These are phyloP conservation scores for Wickerhamomyces xylosicus DNA, from an alignment of 805 yeast species.

Conservation along the genomic window DNA sequence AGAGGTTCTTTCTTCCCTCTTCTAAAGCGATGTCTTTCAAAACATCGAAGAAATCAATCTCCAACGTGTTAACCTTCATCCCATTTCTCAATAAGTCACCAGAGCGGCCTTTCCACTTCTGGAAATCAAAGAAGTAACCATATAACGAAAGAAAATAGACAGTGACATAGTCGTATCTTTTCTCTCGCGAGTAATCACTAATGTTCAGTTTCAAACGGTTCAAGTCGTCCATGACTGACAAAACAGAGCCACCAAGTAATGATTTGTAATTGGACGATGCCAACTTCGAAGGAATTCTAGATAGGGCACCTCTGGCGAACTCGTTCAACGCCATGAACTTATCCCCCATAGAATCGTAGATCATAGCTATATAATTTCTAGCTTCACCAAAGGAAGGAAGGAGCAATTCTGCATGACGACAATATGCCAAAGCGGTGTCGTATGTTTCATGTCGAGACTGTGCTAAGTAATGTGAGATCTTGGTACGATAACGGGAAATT, in stretches of 20 bases:
- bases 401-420: constrained; percentile 42
- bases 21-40: constrained; percentile 11
- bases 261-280: constrained; percentile 28
- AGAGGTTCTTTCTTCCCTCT: constrained; percentile 7
- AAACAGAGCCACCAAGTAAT: constrained; percentile 21
- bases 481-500: constrained; percentile 43
- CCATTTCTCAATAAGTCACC: constrained; percentile 20
- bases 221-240: constrained; percentile 14
- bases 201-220: constrained; percentile 16
- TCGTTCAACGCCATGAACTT: constrained; percentile 26
- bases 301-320: constrained; percentile 33
- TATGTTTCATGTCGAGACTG: constrained; percentile 30
- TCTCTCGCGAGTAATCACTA: constrained; percentile 2
- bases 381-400: constrained; percentile 65
- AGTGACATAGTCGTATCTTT: constrained; percentile 10
- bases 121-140: constrained; percentile 34
- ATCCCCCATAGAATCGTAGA: constrained; percentile 29
- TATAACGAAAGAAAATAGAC: constrained; percentile 25
- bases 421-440: constrained; percentile 33
- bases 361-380: constrained; percentile 48
- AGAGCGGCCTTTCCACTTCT: constrained; percentile 23
- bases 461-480: constrained; percentile 21
- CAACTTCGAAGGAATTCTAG: constrained; percentile 29
- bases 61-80: constrained; percentile 19
- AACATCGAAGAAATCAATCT: constrained; percentile 22